phyloP scores from a whole-genome alignment of 495 filamentous ascomycete genomes.

The Penicillium subrubescens region DNA sequence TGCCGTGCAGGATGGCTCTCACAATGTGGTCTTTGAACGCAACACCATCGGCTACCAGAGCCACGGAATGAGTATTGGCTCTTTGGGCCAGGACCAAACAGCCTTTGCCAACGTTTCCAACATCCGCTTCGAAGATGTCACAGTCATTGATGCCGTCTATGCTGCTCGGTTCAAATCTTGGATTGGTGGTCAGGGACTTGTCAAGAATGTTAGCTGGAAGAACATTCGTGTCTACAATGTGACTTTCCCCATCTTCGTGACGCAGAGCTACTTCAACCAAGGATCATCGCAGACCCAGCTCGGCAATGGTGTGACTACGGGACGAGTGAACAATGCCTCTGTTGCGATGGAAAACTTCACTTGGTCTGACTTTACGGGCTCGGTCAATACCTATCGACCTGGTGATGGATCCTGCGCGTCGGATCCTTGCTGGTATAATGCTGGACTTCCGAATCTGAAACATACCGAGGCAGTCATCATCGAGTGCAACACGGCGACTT shows the following conservation, averaged over 20 bases:
- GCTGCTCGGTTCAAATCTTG: constrained; percentile 47
- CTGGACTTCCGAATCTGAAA: constrained; percentile 35
- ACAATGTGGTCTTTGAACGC: constrained; percentile 38
- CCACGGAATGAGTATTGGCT: constrained; percentile 48
- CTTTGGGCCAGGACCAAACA: constrained; percentile 36
- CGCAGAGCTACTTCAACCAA: constrained; percentile 44
- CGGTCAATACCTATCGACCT: constrained; percentile 40
- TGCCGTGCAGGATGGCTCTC: constrained; percentile 37
- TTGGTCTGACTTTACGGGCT: constrained; percentile 43
- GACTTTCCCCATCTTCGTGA: constrained; percentile 49
- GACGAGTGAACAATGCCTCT: constrained; percentile 28
- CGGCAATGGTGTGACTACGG: constrained; percentile 18
- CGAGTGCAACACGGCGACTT: constrained; percentile 39
- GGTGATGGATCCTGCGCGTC: constrained; percentile 45
- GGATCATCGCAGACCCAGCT: constrained; percentile 27
- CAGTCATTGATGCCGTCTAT: constrained; percentile 42
- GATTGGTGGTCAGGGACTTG: constrained; percentile 42
- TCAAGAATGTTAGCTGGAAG: constrained; percentile 45
- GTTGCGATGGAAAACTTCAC: constrained; percentile 43
- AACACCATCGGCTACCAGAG: constrained; percentile 44
- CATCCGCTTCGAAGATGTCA: constrained; percentile 42
- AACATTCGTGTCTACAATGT: constrained; percentile 47
- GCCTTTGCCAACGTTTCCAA: constrained; percentile 39
- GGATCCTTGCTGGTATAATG: constrained; percentile 45
- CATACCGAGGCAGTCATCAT: constrained; percentile 43